phyloP scores from a whole-genome alignment of 306 rosid species.

The Ziziphus jujuba region DNA sequence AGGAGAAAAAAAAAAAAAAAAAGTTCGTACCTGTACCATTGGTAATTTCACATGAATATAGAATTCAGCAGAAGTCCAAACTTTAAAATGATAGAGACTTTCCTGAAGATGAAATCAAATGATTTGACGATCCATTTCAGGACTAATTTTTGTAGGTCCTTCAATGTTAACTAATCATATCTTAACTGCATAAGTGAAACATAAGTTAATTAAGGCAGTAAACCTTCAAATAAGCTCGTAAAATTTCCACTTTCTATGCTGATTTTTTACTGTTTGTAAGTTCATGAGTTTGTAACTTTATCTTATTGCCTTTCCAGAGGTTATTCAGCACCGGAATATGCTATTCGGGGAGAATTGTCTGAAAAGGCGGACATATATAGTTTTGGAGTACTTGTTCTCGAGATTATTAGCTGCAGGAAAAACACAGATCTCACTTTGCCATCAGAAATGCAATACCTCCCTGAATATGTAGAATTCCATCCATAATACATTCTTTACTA shows the following conservation, averaged over 20 bases:
- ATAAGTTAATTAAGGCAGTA: not conserved
- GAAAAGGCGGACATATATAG: conserved; percentile 92
- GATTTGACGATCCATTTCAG: no score
- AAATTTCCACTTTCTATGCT: not conserved
- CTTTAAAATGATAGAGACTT: no score
- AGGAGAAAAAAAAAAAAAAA: no score
- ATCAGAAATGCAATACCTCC: conserved; percentile 82
- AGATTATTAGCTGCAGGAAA: conserved; percentile 72
- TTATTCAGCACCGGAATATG: conserved; percentile 93
- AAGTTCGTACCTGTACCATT: no score
- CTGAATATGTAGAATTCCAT: conserved; percentile 59
- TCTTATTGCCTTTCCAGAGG: conserved; percentile 50
- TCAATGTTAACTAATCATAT: no score
- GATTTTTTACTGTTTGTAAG: not conserved
- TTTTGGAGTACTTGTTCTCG: conserved; percentile 92
- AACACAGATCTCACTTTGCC: conserved; percentile 76
- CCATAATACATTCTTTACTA: no score
- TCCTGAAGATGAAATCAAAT: no score
- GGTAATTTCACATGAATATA: no score
- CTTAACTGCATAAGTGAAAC: not conserved
- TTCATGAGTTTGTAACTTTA: not conserved
- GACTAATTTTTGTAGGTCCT: not conserved
- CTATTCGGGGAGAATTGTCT: conserved; percentile 81
- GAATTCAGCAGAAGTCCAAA: no score
- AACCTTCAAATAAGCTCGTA: not conserved